Evolutionary conservation across 306 rosid species (phyloP).

Genomic region (Ceratonia siliqua): DNA sequence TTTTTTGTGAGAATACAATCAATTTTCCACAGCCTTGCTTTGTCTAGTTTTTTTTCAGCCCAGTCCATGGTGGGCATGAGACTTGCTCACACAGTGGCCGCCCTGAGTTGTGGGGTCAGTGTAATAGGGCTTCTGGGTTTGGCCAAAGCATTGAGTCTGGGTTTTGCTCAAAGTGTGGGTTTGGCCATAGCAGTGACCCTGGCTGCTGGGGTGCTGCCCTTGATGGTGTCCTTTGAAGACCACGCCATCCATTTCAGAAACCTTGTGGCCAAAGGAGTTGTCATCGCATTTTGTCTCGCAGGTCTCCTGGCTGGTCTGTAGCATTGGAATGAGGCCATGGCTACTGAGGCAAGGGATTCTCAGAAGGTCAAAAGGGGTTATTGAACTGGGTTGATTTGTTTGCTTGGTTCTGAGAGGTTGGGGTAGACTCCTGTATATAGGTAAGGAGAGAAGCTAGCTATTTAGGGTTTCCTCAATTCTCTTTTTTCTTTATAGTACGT

Average conservation of each 20-base stretch:
- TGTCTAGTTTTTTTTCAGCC: too few species aligned
- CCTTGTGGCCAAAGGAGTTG: slow-evolving; percentile 3
- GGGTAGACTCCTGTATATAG: too few species aligned
- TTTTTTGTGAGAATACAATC: too few species aligned
- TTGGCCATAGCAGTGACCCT: neutral
- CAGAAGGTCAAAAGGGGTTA: too few species aligned
- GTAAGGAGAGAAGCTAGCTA: too few species aligned
- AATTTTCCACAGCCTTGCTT: too few species aligned
- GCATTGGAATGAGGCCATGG: slow-evolving; percentile 43
- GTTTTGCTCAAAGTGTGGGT: neutral
- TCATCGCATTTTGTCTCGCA: slow-evolving; percentile 18
- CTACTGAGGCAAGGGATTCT: neutral
- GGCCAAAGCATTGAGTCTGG: neutral
- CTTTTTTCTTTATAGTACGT: neutral
- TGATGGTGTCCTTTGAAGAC: neutral
- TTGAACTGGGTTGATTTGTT: too few species aligned
- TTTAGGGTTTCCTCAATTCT: neutral
- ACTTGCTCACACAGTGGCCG: neutral
- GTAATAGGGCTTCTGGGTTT: neutral
- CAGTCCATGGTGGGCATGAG: neutral
- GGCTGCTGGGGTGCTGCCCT: neutral
- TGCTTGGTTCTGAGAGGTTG: neutral
- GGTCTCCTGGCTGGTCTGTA: slow-evolving; percentile 21
- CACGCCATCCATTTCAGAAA: neutral
- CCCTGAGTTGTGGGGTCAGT: too few species aligned